Conservation (phyloP, 2,329 filamentous ascomycete genomes). For the Ophiognomonia clavigignenti-juglandacearum region DNA sequence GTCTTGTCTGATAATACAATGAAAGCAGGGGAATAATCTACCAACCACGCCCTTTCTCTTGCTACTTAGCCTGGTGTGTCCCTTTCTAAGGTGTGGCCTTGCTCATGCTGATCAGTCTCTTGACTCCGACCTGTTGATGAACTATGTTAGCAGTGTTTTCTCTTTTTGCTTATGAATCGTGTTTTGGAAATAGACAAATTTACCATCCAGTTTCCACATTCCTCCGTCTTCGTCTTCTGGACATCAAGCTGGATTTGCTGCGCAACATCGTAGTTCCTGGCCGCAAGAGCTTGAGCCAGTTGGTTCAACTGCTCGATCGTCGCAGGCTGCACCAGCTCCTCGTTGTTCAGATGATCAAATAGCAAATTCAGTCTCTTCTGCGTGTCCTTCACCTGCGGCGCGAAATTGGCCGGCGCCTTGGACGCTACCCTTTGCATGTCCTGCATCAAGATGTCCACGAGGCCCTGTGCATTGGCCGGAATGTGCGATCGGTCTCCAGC, state of each 20-base stretch:
- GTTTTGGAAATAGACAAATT: too few relatives aligned
- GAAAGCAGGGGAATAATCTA: background rate
- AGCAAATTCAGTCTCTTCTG: constrained; percentile 88
- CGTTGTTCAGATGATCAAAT: constrained; percentile 97
- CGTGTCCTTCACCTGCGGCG: constrained; percentile 85
- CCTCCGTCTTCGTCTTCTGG: constrained; percentile 69
- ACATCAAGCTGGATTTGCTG: constrained; percentile 68
- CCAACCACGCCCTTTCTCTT: background rate
- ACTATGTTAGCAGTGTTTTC: constrained; percentile 42
- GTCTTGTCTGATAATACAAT: constrained; percentile 3
- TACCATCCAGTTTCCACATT: constrained; percentile 87
- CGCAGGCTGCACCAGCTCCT: constrained; percentile 77
- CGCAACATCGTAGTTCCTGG: constrained; percentile 65
- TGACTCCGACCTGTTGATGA: constrained; percentile 60
- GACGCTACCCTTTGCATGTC: constrained; percentile 88
- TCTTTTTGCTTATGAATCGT: too few relatives aligned
- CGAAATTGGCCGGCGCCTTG: constrained; percentile 81
- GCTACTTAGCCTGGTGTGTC: background rate
- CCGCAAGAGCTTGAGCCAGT: constrained; percentile 61
- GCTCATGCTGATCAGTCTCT: constrained; percentile 75
- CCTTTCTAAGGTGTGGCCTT: constrained; percentile 58
- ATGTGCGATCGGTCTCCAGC: constrained; percentile 89
- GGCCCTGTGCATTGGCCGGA: constrained; percentile 65
- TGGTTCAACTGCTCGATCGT: constrained; percentile 65
- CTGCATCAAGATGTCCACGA: constrained; percentile 74